Evolutionary conservation across 2,329 filamentous ascomycete species (phyloP), one percentile per base, ranked within the genome.

Genomic region (Penicillium sp.): DNA sequence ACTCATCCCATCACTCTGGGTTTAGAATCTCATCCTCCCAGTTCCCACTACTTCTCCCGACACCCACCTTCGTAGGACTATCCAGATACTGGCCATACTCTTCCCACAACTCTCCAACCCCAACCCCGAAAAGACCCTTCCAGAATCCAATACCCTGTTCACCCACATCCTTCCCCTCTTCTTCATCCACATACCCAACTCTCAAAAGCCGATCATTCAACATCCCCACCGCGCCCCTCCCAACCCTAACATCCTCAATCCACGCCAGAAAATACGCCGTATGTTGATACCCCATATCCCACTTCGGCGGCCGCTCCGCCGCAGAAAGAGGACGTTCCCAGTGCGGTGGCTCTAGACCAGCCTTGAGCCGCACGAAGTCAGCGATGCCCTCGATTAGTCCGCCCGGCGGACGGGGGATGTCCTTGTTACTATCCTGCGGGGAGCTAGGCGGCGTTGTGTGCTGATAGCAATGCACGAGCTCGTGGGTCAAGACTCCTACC

Each of bases 391-490:
- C 93, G 53, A 96, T 87, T 44, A 97, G 74, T 0, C 94, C 94
- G 0, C 87, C 87, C 0, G 88, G 88, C 0, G 74, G 73, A 7
- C 38, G 56, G 2, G 70, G 67, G 2, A 65, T 59, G 5, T 57
- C 48, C 33, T 42, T 36, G 8, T 48, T 33, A 4, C 47, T 53
- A 6, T 55, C 35, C 2, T n/a, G 56, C 47, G 8, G 26, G 45
- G 22, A 22, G 2, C 85, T 76, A 5, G 77, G 78, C 10, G 73
- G 77, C 2, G 80, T 88, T 64, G 90, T 87, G 74, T 90, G 88
- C 73, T 97, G 93, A 76, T 89, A 95, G 75, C 91, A 97, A 77
- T 97, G 94, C 14, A 97, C 93, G 59, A 97, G 87, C 75, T 97
- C 93, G 71, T 97, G 93, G 1, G 89, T 88, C 19, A 97, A 73